phyloP scores from a whole-genome alignment of 1,139 yeast species.

The Debaryomyces sp. region DNA sequence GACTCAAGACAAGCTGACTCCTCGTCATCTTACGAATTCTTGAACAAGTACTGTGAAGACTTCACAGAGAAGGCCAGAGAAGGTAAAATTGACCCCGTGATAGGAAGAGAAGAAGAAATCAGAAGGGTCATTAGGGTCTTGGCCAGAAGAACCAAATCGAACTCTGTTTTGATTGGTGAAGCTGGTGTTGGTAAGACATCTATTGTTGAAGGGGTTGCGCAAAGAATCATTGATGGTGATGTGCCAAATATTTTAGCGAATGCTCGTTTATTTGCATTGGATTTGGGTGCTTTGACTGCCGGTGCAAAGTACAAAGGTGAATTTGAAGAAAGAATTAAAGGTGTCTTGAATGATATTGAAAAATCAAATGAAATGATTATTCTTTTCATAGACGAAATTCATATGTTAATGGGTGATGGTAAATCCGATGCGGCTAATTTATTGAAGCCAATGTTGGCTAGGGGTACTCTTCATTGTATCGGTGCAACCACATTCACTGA shows the following conservation, averaged over 20 bases:
- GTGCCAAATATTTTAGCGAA: slow-evolving; percentile 86
- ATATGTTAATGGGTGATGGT: slow-evolving; percentile 99
- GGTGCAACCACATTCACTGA: slow-evolving; percentile 98
- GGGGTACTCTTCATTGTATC: slow-evolving; percentile 94
- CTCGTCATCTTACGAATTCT: slow-evolving; percentile 78
- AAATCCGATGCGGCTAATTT: slow-evolving; percentile 92
- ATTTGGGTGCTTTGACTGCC: slow-evolving; percentile 93
- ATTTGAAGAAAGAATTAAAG: slow-evolving; percentile 96
- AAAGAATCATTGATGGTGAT: slow-evolving; percentile 92
- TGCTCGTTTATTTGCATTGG: slow-evolving; percentile 82
- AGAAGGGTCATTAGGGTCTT: slow-evolving; percentile 91
- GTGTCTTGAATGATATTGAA: slow-evolving; percentile 91
- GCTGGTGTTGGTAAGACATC: slow-evolving; percentile 99
- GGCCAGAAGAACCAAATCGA: slow-evolving; percentile 94
- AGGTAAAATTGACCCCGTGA: slow-evolving; percentile 96
- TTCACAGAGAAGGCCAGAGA: slow-evolving; percentile 90
- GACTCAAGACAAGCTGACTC: slow-evolving; percentile 96
- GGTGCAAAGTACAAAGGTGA: slow-evolving; percentile 99
- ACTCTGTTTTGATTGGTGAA: slow-evolving; percentile 96
- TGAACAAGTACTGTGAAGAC: slow-evolving; percentile 88
- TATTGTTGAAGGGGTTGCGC: slow-evolving; percentile 98
- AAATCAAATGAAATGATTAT: slow-evolving; percentile 84
- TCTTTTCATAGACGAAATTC: slow-evolving; percentile 93
- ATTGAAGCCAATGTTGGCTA: slow-evolving; percentile 94
- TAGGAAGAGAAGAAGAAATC: slow-evolving; percentile 98